phyloP scores from a whole-genome alignment of 768 basidiomycete species.

The Tulasnella sp. region DNA sequence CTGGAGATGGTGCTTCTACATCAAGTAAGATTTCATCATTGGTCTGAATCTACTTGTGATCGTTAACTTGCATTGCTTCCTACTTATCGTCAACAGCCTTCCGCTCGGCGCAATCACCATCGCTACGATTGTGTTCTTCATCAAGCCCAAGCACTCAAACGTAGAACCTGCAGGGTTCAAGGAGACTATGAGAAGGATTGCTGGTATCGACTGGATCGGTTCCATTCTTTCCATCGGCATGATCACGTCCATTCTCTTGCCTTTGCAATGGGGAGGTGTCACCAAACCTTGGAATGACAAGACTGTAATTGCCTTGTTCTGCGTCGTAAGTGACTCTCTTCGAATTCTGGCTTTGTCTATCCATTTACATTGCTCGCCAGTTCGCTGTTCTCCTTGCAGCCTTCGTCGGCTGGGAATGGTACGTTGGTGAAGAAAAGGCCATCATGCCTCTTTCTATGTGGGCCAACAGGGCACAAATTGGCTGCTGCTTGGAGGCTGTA shows the following conservation, averaged over 20 bases:
- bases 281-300: conserved; percentile 34
- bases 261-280: conserved; percentile 39
- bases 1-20: conserved; percentile 37
- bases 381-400: conserved; percentile 29
- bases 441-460: conserved; percentile 34
- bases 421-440: conserved; percentile 30
- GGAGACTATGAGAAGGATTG: conserved; percentile 20
- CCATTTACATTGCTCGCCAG: conserved; percentile 16
- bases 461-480: conserved; percentile 29
- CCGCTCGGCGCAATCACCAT: conserved; percentile 32
- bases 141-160: conserved; percentile 28
- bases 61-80: not conserved
- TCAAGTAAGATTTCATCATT: not conserved
- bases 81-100: conserved; percentile 14
- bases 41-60: no score
- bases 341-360: conserved; percentile 18
- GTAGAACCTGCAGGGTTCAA: conserved; percentile 22
- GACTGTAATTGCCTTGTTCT: conserved; percentile 31
- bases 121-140: conserved; percentile 31
- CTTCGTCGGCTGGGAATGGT: conserved; percentile 32
- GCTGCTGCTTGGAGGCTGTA: conserved; percentile 27
- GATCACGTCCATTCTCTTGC: conserved; percentile 35
- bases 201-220: conserved; percentile 36
- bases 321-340: not conserved
- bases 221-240: conserved; percentile 31